Evolutionary conservation across 148 eudicot species (phyloP).

Genomic region (Rhododendron henanense): DNA sequence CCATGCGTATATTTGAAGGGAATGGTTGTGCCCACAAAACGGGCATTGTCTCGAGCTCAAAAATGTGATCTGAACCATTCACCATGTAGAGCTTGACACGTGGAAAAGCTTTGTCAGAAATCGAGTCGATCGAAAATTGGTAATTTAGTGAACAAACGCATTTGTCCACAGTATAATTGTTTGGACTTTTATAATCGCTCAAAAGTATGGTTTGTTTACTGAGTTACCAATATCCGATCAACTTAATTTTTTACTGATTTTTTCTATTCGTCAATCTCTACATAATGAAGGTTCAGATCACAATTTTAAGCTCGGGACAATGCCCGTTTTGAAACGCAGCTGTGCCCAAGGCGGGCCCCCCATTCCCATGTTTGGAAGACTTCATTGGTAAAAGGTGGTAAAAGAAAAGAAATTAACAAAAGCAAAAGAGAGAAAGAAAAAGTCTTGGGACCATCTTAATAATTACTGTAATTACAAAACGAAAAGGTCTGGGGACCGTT

Average conservation of each 20-base stretch:
- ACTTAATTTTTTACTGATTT: background rate
- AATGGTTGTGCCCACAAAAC: background rate
- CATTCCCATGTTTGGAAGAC: background rate
- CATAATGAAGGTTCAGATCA: background rate
- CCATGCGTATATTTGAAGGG: background rate
- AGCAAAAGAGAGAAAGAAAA: background rate
- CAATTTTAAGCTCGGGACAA: too few species aligned
- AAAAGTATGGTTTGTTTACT: too few species aligned
- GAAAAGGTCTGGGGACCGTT: background rate
- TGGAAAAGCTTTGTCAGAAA: background rate
- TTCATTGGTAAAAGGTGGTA: background rate
- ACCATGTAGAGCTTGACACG: too few species aligned
- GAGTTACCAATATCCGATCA: background rate
- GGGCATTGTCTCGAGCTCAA: background rate
- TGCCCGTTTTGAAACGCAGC: background rate
- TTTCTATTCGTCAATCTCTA: background rate
- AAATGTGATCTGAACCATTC: background rate
- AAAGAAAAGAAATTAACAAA: background rate
- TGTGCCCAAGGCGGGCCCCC: background rate
- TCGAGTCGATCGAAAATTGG: background rate
- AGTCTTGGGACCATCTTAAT: background rate
- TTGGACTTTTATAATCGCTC: background rate
- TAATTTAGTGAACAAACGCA: too few species aligned
- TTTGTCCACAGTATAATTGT: background rate
- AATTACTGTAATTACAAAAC: background rate